phyloP scores from a whole-genome alignment of 2,329 filamentous ascomycete species.

The Cladobotryum protrusum region DNA sequence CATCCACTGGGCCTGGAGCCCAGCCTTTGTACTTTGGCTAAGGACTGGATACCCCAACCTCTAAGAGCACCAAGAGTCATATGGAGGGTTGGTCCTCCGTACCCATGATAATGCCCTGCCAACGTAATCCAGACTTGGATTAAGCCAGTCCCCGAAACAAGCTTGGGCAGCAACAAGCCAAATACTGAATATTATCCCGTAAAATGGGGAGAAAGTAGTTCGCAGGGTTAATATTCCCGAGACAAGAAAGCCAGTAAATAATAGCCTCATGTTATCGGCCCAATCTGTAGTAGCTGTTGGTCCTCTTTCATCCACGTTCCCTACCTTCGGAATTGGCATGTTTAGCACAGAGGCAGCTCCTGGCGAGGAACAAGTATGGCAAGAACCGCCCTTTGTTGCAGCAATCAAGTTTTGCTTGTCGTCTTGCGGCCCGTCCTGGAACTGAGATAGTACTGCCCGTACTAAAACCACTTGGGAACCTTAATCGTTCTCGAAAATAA shows the following conservation, averaged over 20 bases:
- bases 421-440: conserved; percentile 48
- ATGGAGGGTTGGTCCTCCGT: conserved; percentile 87
- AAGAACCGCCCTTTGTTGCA: conserved; percentile 34
- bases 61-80: conserved; percentile 88
- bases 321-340: conserved; percentile 18
- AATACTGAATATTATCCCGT: conserved; percentile 83
- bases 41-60: conserved; percentile 87
- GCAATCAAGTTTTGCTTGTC: conserved; percentile 27
- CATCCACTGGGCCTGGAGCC: conserved; percentile 78
- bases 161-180: conserved; percentile 63
- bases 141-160: conserved; percentile 96
- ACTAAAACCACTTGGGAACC: conserved; percentile 92
- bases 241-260: conserved; percentile 49
- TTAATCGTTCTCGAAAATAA: conserved; percentile 87
- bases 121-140: conserved; percentile 94
- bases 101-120: conserved; percentile 98
- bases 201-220: conserved; percentile 88
- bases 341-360: conserved; percentile 12
- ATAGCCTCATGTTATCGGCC: conserved; percentile 45
- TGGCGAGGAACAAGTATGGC: conserved; percentile 36
- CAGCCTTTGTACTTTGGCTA: conserved; percentile 81
- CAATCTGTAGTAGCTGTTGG: conserved; percentile 29
- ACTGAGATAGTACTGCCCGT: conserved; percentile 93
- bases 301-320: conserved; percentile 26
- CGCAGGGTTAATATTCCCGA: conserved; percentile 65